phyloP scores from a whole-genome alignment of 129 eudicot genomes.

The Centaurea solstitialis region DNA sequence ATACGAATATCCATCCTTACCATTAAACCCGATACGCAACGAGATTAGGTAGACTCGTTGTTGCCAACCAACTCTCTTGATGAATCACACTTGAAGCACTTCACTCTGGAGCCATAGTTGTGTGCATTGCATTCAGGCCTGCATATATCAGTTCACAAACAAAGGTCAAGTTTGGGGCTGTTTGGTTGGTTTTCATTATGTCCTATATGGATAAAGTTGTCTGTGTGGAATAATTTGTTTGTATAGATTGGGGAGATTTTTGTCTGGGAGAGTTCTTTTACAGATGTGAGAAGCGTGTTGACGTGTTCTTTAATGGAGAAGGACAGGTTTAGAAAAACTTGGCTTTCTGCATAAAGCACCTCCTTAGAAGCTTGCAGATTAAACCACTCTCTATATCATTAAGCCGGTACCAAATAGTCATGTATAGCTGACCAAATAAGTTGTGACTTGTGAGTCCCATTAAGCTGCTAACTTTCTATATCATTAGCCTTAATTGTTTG shows the following conservation, averaged over 20 bases:
- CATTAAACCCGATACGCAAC: slow-evolving; percentile 14
- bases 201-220: not conserved
- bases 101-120: slow-evolving; percentile 13
- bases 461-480: too few species aligned
- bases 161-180: not conserved
- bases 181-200: not conserved
- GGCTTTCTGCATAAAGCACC: not conserved
- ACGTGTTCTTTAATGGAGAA: too few species aligned
- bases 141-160: slow-evolving; percentile 5
- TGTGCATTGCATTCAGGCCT: slow-evolving; percentile 28
- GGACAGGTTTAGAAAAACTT: not conserved
- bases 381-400: too few species aligned
- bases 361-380: not conserved
- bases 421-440: too few species aligned
- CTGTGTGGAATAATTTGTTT: not conserved
- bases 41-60: not conserved
- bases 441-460: too few species aligned
- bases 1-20: not conserved
- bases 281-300: not conserved
- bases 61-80: slow-evolving; percentile 15
- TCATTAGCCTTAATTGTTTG: too few species aligned
- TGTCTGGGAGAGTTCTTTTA: not conserved
- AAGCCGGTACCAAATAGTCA: too few species aligned
- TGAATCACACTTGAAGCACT: slow-evolving; percentile 17
- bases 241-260: too few species aligned